A percentile compares a stretch with the other conserved stretches of the same genome.
Conservation (phyloP, 495 filamentous ascomycete species). For the Durotheca rogersii region DNA sequence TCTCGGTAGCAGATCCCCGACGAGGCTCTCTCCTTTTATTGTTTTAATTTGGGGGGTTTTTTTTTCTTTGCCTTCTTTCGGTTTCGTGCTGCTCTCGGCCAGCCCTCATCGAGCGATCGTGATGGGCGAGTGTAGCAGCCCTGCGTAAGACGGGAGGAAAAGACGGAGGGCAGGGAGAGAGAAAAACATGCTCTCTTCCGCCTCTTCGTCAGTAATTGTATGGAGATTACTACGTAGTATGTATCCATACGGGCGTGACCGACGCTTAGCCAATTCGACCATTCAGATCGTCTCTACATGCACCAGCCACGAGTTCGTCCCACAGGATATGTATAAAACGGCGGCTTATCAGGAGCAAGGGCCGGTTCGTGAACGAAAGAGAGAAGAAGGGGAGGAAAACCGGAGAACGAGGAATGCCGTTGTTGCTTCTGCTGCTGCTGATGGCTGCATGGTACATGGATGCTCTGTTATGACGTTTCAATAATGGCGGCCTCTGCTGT, state of each 20-base stretch:
- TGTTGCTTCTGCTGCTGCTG: too few species aligned
- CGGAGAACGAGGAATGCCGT: conserved; percentile 10
- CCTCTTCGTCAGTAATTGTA: conserved; percentile 4
- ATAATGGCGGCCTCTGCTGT: too few species aligned
- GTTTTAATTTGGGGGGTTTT: not conserved
- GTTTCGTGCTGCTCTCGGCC: conserved; percentile 11
- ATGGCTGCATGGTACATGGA: too few species aligned
- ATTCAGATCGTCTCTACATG: conserved; percentile 13
- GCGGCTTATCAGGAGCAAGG: conserved; percentile 15
- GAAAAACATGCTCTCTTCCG: conserved; percentile 8
- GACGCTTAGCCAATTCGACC: conserved; percentile 20
- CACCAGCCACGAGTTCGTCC: conserved; percentile 15
- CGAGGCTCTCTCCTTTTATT: too few species aligned
- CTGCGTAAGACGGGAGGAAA: too few species aligned
- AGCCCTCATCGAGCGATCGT: conserved; percentile 10
- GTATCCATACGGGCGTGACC: conserved; percentile 1
- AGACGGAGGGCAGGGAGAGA: conserved; percentile 1
- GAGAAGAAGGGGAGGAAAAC: conserved; percentile 3
- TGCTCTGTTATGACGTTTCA: conserved; percentile 31
- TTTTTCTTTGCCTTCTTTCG: not conserved
- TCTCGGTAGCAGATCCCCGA: too few species aligned
- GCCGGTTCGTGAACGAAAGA: not conserved
- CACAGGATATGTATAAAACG: conserved; percentile 10
- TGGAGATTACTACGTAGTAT: too few species aligned
- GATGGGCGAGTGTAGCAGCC: too few species aligned